These are phyloP conservation scores for Yamagishiella unicocca DNA, from an alignment of 139 green algal species.

Conservation along the genomic window DNA sequence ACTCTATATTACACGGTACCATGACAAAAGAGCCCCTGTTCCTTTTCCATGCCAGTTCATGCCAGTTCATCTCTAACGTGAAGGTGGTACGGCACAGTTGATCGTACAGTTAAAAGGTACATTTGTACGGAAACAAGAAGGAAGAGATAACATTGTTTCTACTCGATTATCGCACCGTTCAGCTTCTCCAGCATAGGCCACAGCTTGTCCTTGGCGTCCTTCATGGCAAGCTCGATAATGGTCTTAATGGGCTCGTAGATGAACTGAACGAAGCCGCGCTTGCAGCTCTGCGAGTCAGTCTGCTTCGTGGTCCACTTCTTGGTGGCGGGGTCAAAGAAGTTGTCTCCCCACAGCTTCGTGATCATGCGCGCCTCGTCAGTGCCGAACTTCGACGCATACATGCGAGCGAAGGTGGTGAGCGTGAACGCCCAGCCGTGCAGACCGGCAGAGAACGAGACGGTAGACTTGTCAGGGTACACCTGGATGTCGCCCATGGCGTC, in stretches of 20 bases:
- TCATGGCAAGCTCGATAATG: conserved; percentile 96
- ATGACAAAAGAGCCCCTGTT: too few species aligned
- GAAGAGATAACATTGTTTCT: not conserved
- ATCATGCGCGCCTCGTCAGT: conserved; percentile 78
- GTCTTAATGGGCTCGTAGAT: conserved; percentile 97
- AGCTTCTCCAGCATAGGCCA: conserved; percentile 96
- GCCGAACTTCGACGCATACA: conserved; percentile 99
- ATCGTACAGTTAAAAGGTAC: too few species aligned
- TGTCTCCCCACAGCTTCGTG: conserved; percentile 81
- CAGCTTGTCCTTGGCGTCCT: conserved; percentile 97
- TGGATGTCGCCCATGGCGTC: conserved; percentile 95
- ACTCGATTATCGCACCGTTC: conserved; percentile 43
- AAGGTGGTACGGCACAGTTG: too few species aligned
- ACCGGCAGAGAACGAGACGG: conserved; percentile 97
- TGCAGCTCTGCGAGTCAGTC: conserved; percentile 90
- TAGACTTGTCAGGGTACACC: conserved; percentile 98
- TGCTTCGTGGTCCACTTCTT: conserved; percentile 99
- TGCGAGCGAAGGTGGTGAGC: conserved; percentile 96
- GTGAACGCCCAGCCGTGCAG: conserved; percentile 99
- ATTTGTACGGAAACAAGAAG: too few species aligned
- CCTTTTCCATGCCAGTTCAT: too few species aligned
- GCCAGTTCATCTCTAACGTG: too few species aligned
- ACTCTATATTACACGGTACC: too few species aligned
- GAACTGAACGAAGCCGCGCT: conserved; percentile 98
- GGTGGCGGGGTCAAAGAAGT: conserved; percentile 98